Base-by-base conservation (phyloP, 441 rosid genomes). In the Populus tomentosa region DNA sequence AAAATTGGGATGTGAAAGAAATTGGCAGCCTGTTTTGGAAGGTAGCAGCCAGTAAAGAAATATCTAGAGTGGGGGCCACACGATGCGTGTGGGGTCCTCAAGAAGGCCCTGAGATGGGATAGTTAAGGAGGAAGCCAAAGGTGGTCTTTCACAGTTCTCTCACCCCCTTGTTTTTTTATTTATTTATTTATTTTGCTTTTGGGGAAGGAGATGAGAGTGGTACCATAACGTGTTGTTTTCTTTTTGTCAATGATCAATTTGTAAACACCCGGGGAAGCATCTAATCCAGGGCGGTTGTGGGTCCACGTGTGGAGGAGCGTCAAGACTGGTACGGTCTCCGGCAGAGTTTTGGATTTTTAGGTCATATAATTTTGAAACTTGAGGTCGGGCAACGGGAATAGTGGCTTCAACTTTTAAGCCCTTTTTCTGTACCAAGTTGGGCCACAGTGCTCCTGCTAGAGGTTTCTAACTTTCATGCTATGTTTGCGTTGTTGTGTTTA, bases 51-150 rank as follows among this genome's bases (percentile, higher is more conserved):
- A 59, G 1, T 1, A 11, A 18, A 56, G 24, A 62, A 62, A 24
- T 4, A 24, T 20, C 18, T 75, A 5, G 14, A 33, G 32, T 3
- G 20, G 72, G 80, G 67, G 42, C 69, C 78, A 78, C 20, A 71
- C 42, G 32, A 30, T 30, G 32, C 32, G 32, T 30, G 32, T 30
- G 32, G 32, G 32, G 32, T 30, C 32, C 32, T 30, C 32, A 30
- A 30, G 74, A 61, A 33, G 67, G 36, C 40, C 21, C 24, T 66
- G 36, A 63, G 50, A 67, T 63, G 79, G 61, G 50, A 24, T 50
- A 0, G 38, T 53, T 14, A 6, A 13, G 67, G 7, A 33, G 36
- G n/a, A 6, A 32, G 18, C 24, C 69, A 30, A 71, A 72, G 20
- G 20, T 42, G n/a, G 70, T 24, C n/a, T 20, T 46, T 0, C 71